A percentile compares a stretch with the other conserved stretches of the same genome.
phyloP scores from a whole-genome alignment of 306 rosid genomes.

The Clitoria ternatea region DNA sequence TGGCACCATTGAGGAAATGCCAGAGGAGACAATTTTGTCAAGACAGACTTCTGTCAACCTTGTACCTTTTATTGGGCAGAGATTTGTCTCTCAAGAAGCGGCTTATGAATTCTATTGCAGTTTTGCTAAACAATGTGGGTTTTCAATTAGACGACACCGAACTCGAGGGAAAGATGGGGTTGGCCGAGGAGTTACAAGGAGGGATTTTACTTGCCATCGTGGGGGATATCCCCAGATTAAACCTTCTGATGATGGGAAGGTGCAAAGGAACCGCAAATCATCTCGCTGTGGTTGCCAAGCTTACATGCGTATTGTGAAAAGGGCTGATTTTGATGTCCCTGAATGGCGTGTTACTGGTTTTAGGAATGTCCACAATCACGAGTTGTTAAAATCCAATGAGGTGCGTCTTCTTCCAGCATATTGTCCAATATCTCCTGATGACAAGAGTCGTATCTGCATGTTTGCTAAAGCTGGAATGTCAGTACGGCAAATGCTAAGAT shows the following conservation, averaged over 20 bases:
- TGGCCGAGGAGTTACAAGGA: conserved; percentile 82
- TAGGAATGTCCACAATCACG: conserved; percentile 76
- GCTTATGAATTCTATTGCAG: conserved; percentile 88
- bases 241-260: conserved; percentile 75
- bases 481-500: conserved; percentile 81
- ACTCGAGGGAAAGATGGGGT: conserved; percentile 92
- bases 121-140: conserved; percentile 80
- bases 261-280: conserved; percentile 82
- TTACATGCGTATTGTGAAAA: conserved; percentile 76
- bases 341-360: conserved; percentile 96
- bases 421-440: conserved; percentile 72
- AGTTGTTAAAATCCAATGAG: conserved; percentile 63
- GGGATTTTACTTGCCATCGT: conserved; percentile 87
- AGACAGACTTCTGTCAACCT: conserved; percentile 79
- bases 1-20: conserved; percentile 58
- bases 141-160: conserved; percentile 80
- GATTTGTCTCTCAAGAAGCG: conserved; percentile 83
- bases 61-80: conserved; percentile 74
- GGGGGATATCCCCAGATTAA: conserved; percentile 84
- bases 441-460: conserved; percentile 82
- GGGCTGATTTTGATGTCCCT: conserved; percentile 73
- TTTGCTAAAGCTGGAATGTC: conserved; percentile 96
- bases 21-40: conserved; percentile 66
- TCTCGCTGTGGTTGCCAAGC: conserved; percentile 88
- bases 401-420: conserved; percentile 58